These are phyloP conservation scores for Beauveria medogensis DNA, from an alignment of 2,329 filamentous ascomycete species.

Conservation along the genomic window DNA sequence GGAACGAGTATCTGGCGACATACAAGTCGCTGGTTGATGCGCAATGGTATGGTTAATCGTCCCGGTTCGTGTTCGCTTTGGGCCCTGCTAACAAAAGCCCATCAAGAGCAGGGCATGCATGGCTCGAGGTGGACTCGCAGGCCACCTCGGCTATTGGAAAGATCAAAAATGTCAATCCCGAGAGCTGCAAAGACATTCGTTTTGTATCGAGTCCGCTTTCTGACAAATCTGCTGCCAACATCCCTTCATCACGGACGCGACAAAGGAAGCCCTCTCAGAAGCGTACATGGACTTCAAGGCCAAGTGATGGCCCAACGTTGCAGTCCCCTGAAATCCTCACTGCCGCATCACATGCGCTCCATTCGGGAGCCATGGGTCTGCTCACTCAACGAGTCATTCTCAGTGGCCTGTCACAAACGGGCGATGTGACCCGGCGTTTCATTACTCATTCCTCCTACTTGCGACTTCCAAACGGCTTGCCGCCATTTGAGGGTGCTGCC, in stretches of 20 bases:
- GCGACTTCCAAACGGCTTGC: slow-evolving; percentile 11
- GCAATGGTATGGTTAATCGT: slow-evolving; percentile 12
- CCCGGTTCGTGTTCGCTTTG: not conserved
- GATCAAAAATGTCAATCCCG: slow-evolving; percentile 13
- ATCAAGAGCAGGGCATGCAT: slow-evolving; percentile 14
- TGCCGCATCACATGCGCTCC: slow-evolving; percentile 12
- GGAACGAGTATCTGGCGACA: slow-evolving; percentile 17
- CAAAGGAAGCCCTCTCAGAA: slow-evolving; percentile 12
- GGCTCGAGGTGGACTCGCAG: slow-evolving; percentile 16
- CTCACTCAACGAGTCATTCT: slow-evolving; percentile 12
- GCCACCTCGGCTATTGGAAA: slow-evolving; percentile 14
- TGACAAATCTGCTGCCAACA: slow-evolving; percentile 12
- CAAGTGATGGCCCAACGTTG: slow-evolving; percentile 15
- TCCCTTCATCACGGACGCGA: slow-evolving; percentile 10
- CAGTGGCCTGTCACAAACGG: slow-evolving; percentile 14
- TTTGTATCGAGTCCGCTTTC: slow-evolving; percentile 13
- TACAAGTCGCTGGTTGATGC: slow-evolving; percentile 16
- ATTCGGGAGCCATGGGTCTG: slow-evolving; percentile 11
- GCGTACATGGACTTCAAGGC: slow-evolving; percentile 14
- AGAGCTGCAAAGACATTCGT: slow-evolving; percentile 13
- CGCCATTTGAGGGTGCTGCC: slow-evolving; percentile 13
- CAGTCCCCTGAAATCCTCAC: slow-evolving; percentile 15
- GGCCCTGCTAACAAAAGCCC: not conserved
- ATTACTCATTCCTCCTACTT: slow-evolving; percentile 11
- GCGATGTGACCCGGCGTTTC: slow-evolving; percentile 12